Evolutionary conservation across 2,329 filamentous ascomycete species (phyloP).

Genomic region (Nothopassalora personata): DNA sequence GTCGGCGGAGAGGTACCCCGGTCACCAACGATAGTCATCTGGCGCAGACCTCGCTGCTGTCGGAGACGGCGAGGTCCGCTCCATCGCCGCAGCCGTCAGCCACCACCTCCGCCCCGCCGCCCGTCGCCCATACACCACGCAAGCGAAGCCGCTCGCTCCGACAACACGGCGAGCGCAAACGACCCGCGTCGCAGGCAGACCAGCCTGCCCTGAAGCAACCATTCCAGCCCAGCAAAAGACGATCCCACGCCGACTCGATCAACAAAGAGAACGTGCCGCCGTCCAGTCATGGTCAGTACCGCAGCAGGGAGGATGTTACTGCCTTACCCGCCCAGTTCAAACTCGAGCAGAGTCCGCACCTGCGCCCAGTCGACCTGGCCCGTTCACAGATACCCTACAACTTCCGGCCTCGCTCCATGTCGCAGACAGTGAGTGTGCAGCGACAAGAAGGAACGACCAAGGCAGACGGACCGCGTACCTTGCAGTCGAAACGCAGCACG

Average conservation of each 20-base stretch:
- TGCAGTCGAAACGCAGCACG: constrained; percentile 40
- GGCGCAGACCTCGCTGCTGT: constrained; percentile 33
- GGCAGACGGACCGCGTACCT: constrained; percentile 26
- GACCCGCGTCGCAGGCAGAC: constrained; percentile 13
- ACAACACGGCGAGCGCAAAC: constrained; percentile 10
- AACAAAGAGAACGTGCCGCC: constrained; percentile 24
- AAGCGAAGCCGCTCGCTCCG: constrained; percentile 19
- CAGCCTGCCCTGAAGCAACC: constrained; percentile 4
- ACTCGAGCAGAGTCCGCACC: constrained; percentile 45
- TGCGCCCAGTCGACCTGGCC: constrained; percentile 39
- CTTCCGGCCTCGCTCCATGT: constrained; percentile 32
- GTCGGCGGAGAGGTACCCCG: constrained; percentile 47
- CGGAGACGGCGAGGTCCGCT: constrained; percentile 47
- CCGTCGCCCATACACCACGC: constrained; percentile 3
- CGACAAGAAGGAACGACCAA: constrained; percentile 16
- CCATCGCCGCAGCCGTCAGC: constrained; percentile 9
- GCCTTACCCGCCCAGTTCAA: constrained; percentile 39
- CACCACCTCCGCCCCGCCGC: neutral
- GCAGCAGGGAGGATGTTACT: constrained; percentile 44
- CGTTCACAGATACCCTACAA: constrained; percentile 40
- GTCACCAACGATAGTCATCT: constrained; percentile 5
- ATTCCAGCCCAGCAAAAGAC: constrained; percentile 3
- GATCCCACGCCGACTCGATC: constrained; percentile 7
- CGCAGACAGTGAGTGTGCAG: constrained; percentile 27
- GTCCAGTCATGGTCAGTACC: constrained; percentile 27